Base-by-base conservation (phyloP, 1,284 basidiomycete species). In the Erythrobasidium hasegawianum region DNA sequence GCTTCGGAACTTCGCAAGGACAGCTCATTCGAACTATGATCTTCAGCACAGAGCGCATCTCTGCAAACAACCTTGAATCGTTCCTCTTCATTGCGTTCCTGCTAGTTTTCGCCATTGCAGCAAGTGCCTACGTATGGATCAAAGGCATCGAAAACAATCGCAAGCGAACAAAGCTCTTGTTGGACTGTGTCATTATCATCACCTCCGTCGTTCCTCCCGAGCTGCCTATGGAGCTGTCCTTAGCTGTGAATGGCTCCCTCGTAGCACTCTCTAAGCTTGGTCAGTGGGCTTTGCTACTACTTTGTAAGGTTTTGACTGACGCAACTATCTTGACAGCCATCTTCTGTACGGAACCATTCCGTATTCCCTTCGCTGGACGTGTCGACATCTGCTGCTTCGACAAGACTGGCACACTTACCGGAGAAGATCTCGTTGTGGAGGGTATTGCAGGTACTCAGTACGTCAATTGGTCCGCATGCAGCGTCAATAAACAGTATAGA, bases 311-410 rank as follows among this genome's bases (percentile, higher is more conserved):
- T n/a, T n/a, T n/a, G n/a, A n/a, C n/a, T n/a, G n/a, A n/a, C n/a
- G n/a, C n/a, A n/a, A n/a, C n/a, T n/a, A n/a, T 1, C 40, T 56
- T 59, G 8, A 59, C 66, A 93, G 92, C 92, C 9, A 97, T 97
- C 69, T 97, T 94, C 81, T 97, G 93, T 76, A 97, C 93, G 11
- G 93, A 97, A 75, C 93, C 93, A 0, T 97, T 97, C 85, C 85
- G 94, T 26, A 97, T 97, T 71, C 92, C 94, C 0, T 89, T 82
- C 69, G 93, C 93, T 10, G 93, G 94, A 8, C 85, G 90, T 29
- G 91, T 97, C 5, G 93, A 97, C 72, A 88, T 97, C 11, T 97
- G 93, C 78, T 97, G 94, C 79, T 97, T 97, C 73, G 93, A 97
- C 80, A 97, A 97, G 82, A 97, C 93, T 0, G 94, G 93, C 33